Evolutionary conservation across 176 grass and related monocot species (phyloP), one percentile per base, ranked within the genome.

Genomic region (Pontederia paniculata): DNA sequence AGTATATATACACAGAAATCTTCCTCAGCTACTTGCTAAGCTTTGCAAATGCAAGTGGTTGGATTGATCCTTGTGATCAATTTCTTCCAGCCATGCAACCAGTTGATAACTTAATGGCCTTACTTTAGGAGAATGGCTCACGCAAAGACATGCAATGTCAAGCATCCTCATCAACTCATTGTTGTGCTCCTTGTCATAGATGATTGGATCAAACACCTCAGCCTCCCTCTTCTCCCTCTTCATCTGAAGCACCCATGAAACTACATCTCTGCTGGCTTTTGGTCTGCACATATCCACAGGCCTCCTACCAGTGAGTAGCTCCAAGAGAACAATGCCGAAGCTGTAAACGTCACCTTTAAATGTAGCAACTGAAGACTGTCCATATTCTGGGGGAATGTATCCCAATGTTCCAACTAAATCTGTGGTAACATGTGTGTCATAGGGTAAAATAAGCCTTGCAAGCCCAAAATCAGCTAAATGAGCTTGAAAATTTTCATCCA

Each of bases 271-370:
- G 70, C 74, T 90, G 41, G 80, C 77, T 65, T 88, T 97, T 13
- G 86, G 93, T 45, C 55, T 80, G 77, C 93, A 97, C 86, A 91
- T 90, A 74, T 97, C 93, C 3, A 91, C 77, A 19, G 93, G 86
- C 66, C 86, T 81, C 23, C 86, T 63, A 6, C 93, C 75, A 1
- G 93, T 90, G 44, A 91, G 79, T 18, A 98, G 72, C 77, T 90
- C 86, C 14, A 98, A 63, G 5, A 88, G 74, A 59, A 98, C 86
- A 62, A 98, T 74, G 3, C 93, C 93, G 14, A 88, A 98, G 74
- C 93, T 91, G 65, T 91, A 90, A 4, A 90, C 72, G 56, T 90
- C 86, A 10, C 93, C 93, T 74, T 91, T 98, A 66, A 81, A 98
- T 4, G 86, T 91, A 6, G 93, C 86, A 6, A 84, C 70, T 1